Evolutionary conservation across 768 basidiomycete species (phyloP), one percentile per base, ranked within the genome.

Genomic region (Strobilomyces dryophilus): DNA sequence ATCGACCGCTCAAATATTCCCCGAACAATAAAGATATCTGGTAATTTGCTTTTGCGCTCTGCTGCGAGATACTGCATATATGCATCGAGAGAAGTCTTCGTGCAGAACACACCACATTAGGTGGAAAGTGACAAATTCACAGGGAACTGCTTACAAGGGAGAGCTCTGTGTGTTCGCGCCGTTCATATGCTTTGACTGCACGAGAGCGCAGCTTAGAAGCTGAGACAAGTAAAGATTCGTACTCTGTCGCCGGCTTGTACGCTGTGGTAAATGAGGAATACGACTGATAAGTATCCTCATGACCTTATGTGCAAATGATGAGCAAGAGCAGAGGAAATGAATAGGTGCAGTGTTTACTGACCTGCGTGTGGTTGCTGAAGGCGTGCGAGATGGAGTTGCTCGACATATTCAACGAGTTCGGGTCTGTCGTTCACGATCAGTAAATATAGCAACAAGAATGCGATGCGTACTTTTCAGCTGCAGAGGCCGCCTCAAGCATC

Each of bases 221-320:
- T 1, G 80, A 69, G 17, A 95, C 78, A 24, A 98, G 80, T 8
- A 85, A 70, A 0, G 74, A 60, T 63, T 95, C 93, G 64, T 98
- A 98, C 40, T 86, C 79, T n/a, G 78, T 71, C 0, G 84, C 74
- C 14, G 87, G 81, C 60, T 84, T 81, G 68, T 88, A 79, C 50
- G 81, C 79, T 1, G 92, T 91, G 15, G 92, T 91, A 72, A 98
- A 97, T 0, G 85, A 80, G 0, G 95, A 97, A 66, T 95, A 98
- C 2, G 81, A 76, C 61, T 91, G 85, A 51, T 85, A 85, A 0
- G 93, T 95, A 14, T 88, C 81, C 37, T 92, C 90, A 51, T 85
- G 78, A 53, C 82, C 92, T 94, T 61, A 9, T 7, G 42, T 3
- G 26, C 12, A n/a, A 36, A 26, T 4, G 12, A 40, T 61, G 12